Conservation (phyloP, 768 basidiomycete genomes). For the Lactarius quietus region DNA sequence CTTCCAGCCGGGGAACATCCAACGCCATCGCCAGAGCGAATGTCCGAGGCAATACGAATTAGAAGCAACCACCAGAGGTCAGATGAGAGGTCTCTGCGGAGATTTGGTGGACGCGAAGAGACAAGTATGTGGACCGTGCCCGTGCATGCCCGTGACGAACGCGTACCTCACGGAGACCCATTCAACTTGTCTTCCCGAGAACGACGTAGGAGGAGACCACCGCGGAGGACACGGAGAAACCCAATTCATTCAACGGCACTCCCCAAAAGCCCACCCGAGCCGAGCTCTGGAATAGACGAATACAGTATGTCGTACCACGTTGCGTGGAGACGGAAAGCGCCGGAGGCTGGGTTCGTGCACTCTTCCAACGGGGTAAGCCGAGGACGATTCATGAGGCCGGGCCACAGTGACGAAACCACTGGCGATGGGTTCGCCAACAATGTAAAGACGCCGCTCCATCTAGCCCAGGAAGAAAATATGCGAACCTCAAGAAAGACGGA, state of each 20-base stretch:
- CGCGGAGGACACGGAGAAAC: not conserved
- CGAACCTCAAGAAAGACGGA: not conserved
- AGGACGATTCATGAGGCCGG: not conserved
- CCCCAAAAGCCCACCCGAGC: not conserved
- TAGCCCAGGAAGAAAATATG: not conserved
- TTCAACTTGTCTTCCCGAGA: not conserved
- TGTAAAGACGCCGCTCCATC: not conserved
- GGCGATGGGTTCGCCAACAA: too few species aligned
- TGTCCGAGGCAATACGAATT: not conserved
- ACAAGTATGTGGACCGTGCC: too few species aligned
- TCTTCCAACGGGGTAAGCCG: not conserved
- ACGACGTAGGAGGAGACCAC: not conserved
- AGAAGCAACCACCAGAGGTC: not conserved
- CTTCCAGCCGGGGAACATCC: too few species aligned
- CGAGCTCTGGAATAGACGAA: not conserved
- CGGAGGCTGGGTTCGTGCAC: not conserved
- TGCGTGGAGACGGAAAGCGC: not conserved
- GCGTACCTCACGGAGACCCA: not conserved
- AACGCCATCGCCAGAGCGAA: too few species aligned
- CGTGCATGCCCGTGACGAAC: not conserved
- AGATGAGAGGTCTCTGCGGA: not conserved
- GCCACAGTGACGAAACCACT: too few species aligned
- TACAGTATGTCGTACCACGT: not conserved
- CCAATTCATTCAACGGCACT: not conserved
- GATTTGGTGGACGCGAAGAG: not conserved